Conservation (phyloP, 2,329 filamentous ascomycete genomes). For the Trichoderma atroviride region DNA sequence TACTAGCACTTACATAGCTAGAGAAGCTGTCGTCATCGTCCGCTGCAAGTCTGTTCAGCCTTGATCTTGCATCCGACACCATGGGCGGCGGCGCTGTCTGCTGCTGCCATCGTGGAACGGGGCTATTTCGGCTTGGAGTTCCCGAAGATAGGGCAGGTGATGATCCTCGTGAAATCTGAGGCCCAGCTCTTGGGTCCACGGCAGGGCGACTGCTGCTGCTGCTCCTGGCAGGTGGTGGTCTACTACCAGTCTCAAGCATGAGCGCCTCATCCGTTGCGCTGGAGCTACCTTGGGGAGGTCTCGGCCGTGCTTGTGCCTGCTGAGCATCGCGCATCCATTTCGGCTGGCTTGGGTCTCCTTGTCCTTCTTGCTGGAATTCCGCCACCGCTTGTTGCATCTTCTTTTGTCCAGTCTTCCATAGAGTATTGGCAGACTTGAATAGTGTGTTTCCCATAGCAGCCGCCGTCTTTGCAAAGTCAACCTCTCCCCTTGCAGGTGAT, state of each 20-base stretch:
- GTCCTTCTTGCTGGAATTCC: constrained; percentile 73
- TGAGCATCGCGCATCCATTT: constrained; percentile 91
- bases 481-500: constrained; percentile 61
- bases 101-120: constrained; percentile 64
- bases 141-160: constrained; percentile 52
- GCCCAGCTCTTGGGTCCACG: constrained; percentile 34
- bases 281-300: constrained; percentile 36
- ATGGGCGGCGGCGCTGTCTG: constrained; percentile 43
- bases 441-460: constrained; percentile 80
- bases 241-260: constrained; percentile 71
- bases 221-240: constrained; percentile 50
- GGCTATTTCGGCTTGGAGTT: constrained; percentile 49
- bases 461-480: constrained; percentile 78
- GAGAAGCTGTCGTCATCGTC: constrained; percentile 77
- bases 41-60: constrained; percentile 70
- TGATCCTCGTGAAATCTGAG: constrained; percentile 49
- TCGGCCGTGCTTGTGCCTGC: constrained; percentile 42
- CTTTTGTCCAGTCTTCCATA: constrained; percentile 95
- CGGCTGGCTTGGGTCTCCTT: constrained; percentile 76
- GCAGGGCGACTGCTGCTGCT: constrained; percentile 35
- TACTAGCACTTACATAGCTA: constrained; percentile 83
- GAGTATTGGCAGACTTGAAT: constrained; percentile 89
- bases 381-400: constrained; percentile 89
- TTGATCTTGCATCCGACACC: constrained; percentile 46
- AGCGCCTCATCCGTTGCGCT: constrained; percentile 72